phyloP scores from a whole-genome alignment of 2,329 filamentous ascomycete genomes.

The Lasiodiplodia citricola region DNA sequence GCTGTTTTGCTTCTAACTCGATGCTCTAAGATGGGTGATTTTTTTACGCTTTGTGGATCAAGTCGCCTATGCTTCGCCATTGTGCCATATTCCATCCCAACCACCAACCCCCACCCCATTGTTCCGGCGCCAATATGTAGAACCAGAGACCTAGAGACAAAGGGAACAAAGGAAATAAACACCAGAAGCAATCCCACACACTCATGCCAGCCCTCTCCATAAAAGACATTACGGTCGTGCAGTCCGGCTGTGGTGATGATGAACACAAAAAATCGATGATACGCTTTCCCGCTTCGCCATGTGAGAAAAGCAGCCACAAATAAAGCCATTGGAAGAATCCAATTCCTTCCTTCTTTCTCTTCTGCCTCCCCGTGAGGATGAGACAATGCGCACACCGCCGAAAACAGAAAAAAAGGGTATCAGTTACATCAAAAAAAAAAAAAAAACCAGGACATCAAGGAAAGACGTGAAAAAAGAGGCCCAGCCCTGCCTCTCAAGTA shows the following conservation, averaged over 20 bases:
- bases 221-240: conserved; percentile 17
- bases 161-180: not conserved
- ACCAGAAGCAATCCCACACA: not conserved
- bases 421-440: not conserved
- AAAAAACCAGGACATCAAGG: conserved; percentile 2
- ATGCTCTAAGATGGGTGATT: not conserved
- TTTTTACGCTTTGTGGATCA: too few species aligned
- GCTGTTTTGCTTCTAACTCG: not conserved
- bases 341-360: not conserved
- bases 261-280: not conserved
- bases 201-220: not conserved
- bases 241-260: conserved; percentile 5
- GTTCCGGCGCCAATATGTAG: not conserved
- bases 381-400: not conserved
- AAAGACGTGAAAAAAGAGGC: not conserved
- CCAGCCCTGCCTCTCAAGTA: not conserved
- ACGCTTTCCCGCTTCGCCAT: not conserved
- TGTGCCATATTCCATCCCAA: too few species aligned
- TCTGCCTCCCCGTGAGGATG: not conserved
- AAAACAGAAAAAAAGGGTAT: conserved; percentile 7
- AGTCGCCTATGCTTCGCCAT: not conserved
- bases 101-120: not conserved
- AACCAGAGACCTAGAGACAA: not conserved
- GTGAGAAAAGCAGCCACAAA: not conserved
- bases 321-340: not conserved